Percentiles rank a stretch among this genome's conserved stretches.
These are phyloP conservation scores for Eruca vesicaria DNA, from an alignment of 441 rosid species.

Conservation along the genomic window DNA sequence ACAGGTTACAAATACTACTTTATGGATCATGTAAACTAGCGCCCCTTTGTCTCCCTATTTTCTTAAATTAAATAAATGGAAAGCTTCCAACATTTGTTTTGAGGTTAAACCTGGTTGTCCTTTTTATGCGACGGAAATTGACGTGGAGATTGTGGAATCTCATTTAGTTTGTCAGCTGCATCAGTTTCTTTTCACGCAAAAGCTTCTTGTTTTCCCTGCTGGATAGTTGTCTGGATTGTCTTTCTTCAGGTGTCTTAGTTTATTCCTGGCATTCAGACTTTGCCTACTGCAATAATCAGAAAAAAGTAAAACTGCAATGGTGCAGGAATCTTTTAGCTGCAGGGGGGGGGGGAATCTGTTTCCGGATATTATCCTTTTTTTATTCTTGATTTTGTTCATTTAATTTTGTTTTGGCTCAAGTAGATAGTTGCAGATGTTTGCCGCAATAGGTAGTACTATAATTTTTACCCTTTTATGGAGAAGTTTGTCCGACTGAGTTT, in stretches of 20 bases:
- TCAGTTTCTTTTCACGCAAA: conserved; percentile 3
- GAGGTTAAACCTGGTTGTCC: conserved; percentile 11
- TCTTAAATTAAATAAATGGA: background rate
- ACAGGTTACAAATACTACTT: conserved; percentile 21
- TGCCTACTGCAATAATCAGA: background rate
- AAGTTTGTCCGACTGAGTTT: background rate
- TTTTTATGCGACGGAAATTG: background rate
- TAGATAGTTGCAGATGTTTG: conserved; percentile 10
- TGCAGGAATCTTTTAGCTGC: conserved; percentile 7
- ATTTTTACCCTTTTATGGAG: background rate
- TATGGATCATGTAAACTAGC: background rate
- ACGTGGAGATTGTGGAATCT: conserved; percentile 11
- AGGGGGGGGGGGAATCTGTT: conserved; percentile 5
- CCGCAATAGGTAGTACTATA: background rate
- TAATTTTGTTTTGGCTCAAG: background rate
- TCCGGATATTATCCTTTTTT: background rate
- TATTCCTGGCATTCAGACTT: conserved; percentile 5
- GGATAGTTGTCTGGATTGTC: conserved; percentile 3
- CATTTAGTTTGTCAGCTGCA: background rate
- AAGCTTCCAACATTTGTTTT: conserved; percentile 8
- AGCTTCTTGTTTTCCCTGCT: background rate
- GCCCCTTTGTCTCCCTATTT: background rate
- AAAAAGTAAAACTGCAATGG: background rate
- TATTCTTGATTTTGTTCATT: conserved; percentile 7
- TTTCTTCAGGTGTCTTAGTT: background rate